Evolutionary conservation across 2,329 filamentous ascomycete genomes (phyloP), one percentile per base, ranked within the genome.

Genomic region (Cladosporium oxysporum): DNA sequence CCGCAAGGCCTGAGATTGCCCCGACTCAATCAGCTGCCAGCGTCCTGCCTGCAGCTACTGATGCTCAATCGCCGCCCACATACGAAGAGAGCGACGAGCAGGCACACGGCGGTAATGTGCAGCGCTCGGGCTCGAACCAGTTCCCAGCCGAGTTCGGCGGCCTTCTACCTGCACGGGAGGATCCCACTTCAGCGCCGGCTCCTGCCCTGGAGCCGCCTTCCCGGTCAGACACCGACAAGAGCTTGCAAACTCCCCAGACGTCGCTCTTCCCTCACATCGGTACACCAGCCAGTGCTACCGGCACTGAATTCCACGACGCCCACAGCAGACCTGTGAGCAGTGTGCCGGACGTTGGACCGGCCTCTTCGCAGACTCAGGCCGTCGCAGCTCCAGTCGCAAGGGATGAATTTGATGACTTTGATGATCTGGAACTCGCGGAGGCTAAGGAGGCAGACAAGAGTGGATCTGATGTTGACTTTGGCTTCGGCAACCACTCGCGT

Each of bases 401-500:
- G 69, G 79, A 84, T 26, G 83, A 86, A 1, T 92, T 93, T 75
- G 83, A 85, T 64, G 91, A 93, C 60, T 87, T 93, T 67, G 91
- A 92, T 59, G 91, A 92, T 50, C 90, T 92, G 72, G 91, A 91
- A 64, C 85, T 96, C 18, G 89, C 92, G 67, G 92, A 96, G 73
- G 92, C 92, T 53, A 92, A 92, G 75, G 92, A 95, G 77, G 91
- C 79, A 7, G 81, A 83, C 64, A 82, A 90, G 58, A 88, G 86
- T 28, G 91, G 93, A 66, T 91, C 94, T 66, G 91, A 94, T 69
- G 92, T 93, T 79, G 88, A 89, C 73, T 90, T 93, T 68, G 90
- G 88, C 35, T 70, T 69, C 47, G 67, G 62, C 67, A 69, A 64
- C 58, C 69, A 66, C 57, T 79, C 79, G 26, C 85, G 87, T 53